Percentiles rank a stretch among this genome's conserved stretches.
These are phyloP conservation scores for Fagopyrum tataricum DNA, from an alignment of 148 eudicot species.

Conservation along the genomic window DNA sequence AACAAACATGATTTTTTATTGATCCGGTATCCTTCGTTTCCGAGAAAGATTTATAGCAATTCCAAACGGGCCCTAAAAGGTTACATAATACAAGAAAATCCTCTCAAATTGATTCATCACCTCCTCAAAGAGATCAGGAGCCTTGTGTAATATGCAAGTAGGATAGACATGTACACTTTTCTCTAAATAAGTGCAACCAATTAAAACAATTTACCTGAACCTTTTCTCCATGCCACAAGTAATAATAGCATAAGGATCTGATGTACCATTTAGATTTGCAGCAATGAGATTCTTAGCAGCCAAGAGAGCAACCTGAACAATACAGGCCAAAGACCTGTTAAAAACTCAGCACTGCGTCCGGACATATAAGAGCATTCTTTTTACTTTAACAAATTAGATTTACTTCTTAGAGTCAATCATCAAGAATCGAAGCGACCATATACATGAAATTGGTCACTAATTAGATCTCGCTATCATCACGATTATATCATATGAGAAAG, in stretches of 20 bases:
- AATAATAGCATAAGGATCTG: conserved; percentile 94
- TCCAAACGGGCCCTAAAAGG: too few species aligned
- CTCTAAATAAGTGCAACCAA: neutral
- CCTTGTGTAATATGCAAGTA: neutral
- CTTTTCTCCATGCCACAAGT: conserved; percentile 87
- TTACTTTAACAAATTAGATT: neutral
- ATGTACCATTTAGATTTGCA: conserved; percentile 87
- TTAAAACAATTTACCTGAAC: conserved; percentile 57
- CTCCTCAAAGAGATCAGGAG: neutral
- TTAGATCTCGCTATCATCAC: neutral
- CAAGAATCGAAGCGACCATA: neutral
- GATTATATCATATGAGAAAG: neutral
- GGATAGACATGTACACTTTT: neutral
- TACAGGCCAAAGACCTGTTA: conserved; percentile 1
- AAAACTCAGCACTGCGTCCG: neutral
- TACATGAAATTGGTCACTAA: neutral
- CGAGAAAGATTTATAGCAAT: too few species aligned
- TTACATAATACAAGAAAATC: neutral
- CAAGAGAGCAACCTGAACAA: conserved; percentile 62
- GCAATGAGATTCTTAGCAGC: conserved; percentile 88
- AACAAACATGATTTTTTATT: too few species aligned
- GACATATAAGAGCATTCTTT: neutral
- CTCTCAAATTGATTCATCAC: neutral
- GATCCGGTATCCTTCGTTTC: too few species aligned
- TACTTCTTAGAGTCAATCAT: neutral